Percentiles rank a stretch among this genome's conserved stretches.
phyloP scores from a whole-genome alignment of 2,329 filamentous ascomycete genomes.

The Penicillium polonicum region DNA sequence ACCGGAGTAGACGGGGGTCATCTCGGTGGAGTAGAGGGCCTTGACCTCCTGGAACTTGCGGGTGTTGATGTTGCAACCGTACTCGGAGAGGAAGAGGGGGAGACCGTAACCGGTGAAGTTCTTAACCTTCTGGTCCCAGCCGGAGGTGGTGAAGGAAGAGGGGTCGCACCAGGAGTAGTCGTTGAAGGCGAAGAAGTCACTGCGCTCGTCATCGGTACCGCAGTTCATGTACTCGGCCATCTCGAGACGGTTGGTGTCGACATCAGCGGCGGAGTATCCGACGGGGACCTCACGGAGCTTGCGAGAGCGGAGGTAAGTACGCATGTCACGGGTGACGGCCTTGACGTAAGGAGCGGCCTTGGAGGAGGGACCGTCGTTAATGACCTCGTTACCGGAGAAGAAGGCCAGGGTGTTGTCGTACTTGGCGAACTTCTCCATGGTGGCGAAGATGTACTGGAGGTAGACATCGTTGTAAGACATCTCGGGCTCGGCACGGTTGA shows the following conservation, averaged over 20 bases:
- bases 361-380: conserved; percentile 68
- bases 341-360: conserved; percentile 71
- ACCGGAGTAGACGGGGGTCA: conserved; percentile 90
- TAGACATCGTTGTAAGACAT: conserved; percentile 84
- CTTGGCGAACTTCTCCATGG: conserved; percentile 76
- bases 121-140: conserved; percentile 85
- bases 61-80: conserved; percentile 79
- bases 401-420: conserved; percentile 87
- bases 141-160: conserved; percentile 72
- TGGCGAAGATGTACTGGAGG: conserved; percentile 82
- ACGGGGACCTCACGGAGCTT: conserved; percentile 68
- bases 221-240: conserved; percentile 94
- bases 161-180: conserved; percentile 75
- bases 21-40: conserved; percentile 76
- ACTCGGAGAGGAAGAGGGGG: conserved; percentile 93
- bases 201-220: conserved; percentile 76
- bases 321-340: conserved; percentile 74
- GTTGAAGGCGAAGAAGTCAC: conserved; percentile 89
- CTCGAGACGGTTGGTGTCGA: conserved; percentile 79
- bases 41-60: conserved; percentile 78
- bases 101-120: conserved; percentile 84
- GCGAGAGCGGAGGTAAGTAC: conserved; percentile 64
- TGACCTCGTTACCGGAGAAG: conserved; percentile 79
- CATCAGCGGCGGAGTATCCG: conserved; percentile 75
- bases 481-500: conserved; percentile 73